Evolutionary conservation across 148 eudicot genomes (phyloP), one percentile per base, ranked within the genome.

Genomic region (Camellia sinensis): DNA sequence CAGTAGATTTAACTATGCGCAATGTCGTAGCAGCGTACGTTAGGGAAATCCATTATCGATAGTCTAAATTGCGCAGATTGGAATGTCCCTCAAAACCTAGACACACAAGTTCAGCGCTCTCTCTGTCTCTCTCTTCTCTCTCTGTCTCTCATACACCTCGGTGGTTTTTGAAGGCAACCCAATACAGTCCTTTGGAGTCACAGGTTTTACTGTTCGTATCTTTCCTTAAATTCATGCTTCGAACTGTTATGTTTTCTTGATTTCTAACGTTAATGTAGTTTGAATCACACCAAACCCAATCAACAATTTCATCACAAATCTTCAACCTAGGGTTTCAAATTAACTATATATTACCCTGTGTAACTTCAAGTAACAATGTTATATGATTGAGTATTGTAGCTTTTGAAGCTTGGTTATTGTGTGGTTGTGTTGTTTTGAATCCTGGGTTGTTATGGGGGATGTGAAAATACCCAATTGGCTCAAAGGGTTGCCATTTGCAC

Each of bases 401-500:
- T 22, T 22, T 22, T 22, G 0, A 22, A 22, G 3, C 50, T 53
- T 10, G 40, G 4, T 11, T 11, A 50, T 57, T 57, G 22, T 74
- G 7, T 46, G 50, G 50, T 46, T 3, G 50, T 46, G 50, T 46
- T 46, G 50, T 46, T 4, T 6, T 46, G 50, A 82, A 73, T 79
- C 29, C 79, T 70, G 52, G 52, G 78, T 80, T 72, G 81, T 79
- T 66, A 91, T 93, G 97, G 90, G 85, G 78, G 86, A 87, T 84
- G 91, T 86, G 80, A 85, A 89, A 71, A 79, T 92, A 82, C 97
- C 97, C 48, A 74, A 91, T 83, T 95, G 98, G 98, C 86, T 95
- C n/a, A 83, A 88, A 77, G 80, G 62, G 53, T 85, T 95, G 85
- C 97, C 98, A 2, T 79, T 89, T 78, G 98, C 98, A 60, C 98